Evolutionary conservation across 164 flowering plant species (phyloP).

Genomic region (Vitis labrusca): DNA sequence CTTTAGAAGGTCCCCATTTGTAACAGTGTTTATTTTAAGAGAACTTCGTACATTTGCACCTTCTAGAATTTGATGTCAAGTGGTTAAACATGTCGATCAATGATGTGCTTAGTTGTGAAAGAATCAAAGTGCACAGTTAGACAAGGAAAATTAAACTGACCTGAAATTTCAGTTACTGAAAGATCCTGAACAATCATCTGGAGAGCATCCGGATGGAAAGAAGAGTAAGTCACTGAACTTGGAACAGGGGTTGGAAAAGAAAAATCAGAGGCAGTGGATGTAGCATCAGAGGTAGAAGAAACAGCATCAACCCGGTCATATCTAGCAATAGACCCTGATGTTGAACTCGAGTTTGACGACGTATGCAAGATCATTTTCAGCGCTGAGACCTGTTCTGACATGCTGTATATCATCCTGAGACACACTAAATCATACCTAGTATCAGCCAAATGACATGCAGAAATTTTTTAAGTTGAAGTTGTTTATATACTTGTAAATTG

Average conservation of each 20-base stretch:
- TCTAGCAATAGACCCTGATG: constrained; percentile 30
- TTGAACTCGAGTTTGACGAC: constrained; percentile 44
- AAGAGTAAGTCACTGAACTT: constrained; percentile 32
- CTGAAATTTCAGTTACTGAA: constrained; percentile 52
- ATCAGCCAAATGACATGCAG: constrained; percentile 39
- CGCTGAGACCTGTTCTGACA: constrained; percentile 75
- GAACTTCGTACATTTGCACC: not conserved
- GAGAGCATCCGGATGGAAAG: constrained; percentile 42
- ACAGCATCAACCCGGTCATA: constrained; percentile 34
- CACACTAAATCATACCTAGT: constrained; percentile 51
- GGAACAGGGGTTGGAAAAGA: constrained; percentile 50
- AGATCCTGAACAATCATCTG: constrained; percentile 66
- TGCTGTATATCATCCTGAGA: constrained; percentile 78
- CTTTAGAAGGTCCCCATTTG: not conserved
- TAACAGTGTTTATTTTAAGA: not conserved
- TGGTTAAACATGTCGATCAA: not conserved
- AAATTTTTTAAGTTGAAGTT: not conserved
- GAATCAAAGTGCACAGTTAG: constrained; percentile 1
- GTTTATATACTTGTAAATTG: not conserved
- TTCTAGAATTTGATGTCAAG: not conserved
- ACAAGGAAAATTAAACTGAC: constrained; percentile 36
- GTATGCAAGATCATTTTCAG: constrained; percentile 57
- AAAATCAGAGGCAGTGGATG: constrained; percentile 57
- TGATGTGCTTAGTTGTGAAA: too few relatives aligned
- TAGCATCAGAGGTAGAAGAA: constrained; percentile 42